These are phyloP conservation scores for Aquilaria sinensis DNA, from an alignment of 345 rosid genomes.

Conservation along the genomic window DNA sequence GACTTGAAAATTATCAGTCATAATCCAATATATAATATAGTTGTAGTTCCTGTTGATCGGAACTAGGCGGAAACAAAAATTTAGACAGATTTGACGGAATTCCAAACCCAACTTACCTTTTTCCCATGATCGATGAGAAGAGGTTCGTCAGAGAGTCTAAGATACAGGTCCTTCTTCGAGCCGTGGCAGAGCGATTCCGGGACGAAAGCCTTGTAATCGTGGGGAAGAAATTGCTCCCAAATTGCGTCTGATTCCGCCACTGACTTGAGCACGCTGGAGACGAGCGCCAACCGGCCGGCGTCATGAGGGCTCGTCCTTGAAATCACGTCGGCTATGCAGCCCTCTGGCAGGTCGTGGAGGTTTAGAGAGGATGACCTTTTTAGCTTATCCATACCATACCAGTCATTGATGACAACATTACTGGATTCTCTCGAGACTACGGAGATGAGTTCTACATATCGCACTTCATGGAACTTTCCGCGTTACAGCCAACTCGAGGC, in stretches of 20 bases:
- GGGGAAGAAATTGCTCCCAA: slow-evolving; percentile 7
- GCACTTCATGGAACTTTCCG: too few relatives aligned
- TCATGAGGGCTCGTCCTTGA: background rate
- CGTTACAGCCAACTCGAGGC: too few relatives aligned
- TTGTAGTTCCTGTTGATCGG: too few relatives aligned
- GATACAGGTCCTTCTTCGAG: background rate
- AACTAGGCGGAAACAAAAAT: too few relatives aligned
- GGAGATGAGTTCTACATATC: too few relatives aligned
- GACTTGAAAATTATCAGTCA: too few relatives aligned
- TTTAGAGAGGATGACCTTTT: too few relatives aligned
- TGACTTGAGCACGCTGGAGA: background rate
- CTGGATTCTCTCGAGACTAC: too few relatives aligned
- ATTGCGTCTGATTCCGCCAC: background rate
- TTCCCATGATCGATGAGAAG: background rate
- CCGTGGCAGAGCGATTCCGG: background rate
- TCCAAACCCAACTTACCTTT: background rate
- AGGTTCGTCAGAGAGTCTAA: background rate
- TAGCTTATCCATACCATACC: too few relatives aligned
- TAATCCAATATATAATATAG: too few relatives aligned
- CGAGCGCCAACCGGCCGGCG: slow-evolving; percentile 2
- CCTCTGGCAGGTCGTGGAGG: background rate
- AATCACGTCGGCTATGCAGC: background rate
- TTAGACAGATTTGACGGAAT: too few relatives aligned
- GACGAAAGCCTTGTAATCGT: background rate
- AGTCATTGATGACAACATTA: too few relatives aligned